Base-by-base conservation (phyloP, 192 early-diverging fungal genomes). In the Phlyctochytrium bullatum region DNA sequence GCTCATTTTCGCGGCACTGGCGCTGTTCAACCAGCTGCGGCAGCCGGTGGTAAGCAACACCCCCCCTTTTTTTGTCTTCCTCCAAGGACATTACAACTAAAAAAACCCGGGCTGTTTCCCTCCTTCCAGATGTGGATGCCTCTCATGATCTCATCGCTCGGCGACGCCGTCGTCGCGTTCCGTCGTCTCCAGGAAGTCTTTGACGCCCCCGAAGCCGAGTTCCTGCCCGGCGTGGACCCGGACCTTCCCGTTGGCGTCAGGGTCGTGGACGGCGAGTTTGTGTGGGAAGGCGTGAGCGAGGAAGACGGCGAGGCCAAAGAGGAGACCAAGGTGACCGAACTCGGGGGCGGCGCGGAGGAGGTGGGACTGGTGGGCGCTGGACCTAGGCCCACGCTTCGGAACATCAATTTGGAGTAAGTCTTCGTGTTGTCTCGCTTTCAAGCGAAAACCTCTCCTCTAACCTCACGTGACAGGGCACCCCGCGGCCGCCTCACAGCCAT, bases 71-170 rank as follows among this genome's bases (percentile, higher is more conserved):
- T n/a, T n/a, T n/a, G n/a, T n/a, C n/a, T n/a, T n/a, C n/a, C n/a
- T n/a, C n/a, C n/a, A n/a, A n/a, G n/a, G n/a, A n/a, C n/a, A n/a
- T n/a, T n/a, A n/a, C n/a, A n/a, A n/a, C n/a, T n/a, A n/a, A n/a
- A n/a, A n/a, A n/a, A n/a, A n/a, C n/a, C n/a, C n/a, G n/a, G n/a
- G n/a, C n/a, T n/a, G n/a, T n/a, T n/a, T 85, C 80, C 72, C 84
- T 10, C 63, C 84, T 53, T n/a, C n/a, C n/a, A n/a, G n/a, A 82
- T 86, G 78, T 84, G 84, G 66, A 47, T 86, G 52, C 82, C 85
- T 24, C 58, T 64, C 34, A 51, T 80, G 1, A 63, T 86, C 6
- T 75, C 73, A 29, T 64, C 68, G 6, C 65, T 65, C 25, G 86
- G 77, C 17, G 86, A 88, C 29, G 78, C 78, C 65, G 71, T 66